phyloP scores from a whole-genome alignment of 2,329 filamentous ascomycete genomes.

The Calonectria pauciramosa region DNA sequence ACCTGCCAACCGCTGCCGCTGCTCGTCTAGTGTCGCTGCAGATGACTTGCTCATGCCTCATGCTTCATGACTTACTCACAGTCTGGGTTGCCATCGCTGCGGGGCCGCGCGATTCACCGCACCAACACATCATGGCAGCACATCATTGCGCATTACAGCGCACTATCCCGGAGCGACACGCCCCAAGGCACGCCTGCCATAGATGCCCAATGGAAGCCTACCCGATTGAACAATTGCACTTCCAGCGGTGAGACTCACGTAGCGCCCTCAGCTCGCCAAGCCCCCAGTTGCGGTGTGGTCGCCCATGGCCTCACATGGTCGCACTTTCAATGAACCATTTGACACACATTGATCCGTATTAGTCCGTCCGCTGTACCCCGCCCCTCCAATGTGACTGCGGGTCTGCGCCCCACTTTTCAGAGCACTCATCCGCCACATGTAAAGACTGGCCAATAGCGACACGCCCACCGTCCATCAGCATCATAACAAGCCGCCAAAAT shows the following conservation, averaged over 20 bases:
- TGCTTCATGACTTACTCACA: slow-evolving; percentile 2
- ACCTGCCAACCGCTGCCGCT: background rate
- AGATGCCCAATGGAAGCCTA: slow-evolving; percentile 7
- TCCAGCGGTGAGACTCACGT: slow-evolving; percentile 12
- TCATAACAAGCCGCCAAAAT: background rate
- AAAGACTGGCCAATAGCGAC: background rate
- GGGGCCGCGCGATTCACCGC: slow-evolving; percentile 1
- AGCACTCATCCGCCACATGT: background rate
- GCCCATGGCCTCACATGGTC: slow-evolving; percentile 2
- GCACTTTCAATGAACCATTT: slow-evolving; percentile 3
- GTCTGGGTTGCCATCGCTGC: background rate
- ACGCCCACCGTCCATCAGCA: background rate
- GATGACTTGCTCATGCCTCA: slow-evolving; percentile 9
- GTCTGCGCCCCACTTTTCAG: background rate
- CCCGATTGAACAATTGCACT: slow-evolving; percentile 2
- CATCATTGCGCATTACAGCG: slow-evolving; percentile 6
- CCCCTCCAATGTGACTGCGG: background rate
- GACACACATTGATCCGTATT: slow-evolving; percentile 2
- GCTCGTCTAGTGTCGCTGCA: background rate
- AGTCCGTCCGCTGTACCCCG: background rate
- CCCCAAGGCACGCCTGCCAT: background rate
- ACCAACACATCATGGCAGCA: slow-evolving; percentile 9
- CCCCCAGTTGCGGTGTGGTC: slow-evolving; percentile 15
- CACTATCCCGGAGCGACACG: background rate
- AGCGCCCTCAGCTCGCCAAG: slow-evolving; percentile 3